phyloP scores from a whole-genome alignment of 805 yeast genomes.

The Candida tammaniensis region DNA sequence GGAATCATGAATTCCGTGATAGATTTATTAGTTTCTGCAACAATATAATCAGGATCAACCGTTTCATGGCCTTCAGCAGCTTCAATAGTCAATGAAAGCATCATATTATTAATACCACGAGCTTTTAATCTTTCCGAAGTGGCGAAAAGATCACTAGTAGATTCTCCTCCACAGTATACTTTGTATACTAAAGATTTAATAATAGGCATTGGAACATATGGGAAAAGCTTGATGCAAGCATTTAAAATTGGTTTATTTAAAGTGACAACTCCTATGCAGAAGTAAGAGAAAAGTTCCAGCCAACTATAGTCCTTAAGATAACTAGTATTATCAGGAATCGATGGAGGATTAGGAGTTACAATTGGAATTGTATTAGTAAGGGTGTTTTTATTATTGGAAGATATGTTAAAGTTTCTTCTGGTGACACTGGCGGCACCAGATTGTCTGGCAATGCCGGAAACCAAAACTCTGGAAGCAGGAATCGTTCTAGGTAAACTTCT shows the following conservation, averaged over 20 bases:
- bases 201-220: conserved; percentile 68
- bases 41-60: conserved; percentile 56
- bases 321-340: no score
- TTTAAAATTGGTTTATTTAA: conserved; percentile 60
- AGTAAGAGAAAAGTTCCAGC: conserved; percentile 59
- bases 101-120: conserved; percentile 88
- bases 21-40: conserved; percentile 62
- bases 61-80: conserved; percentile 76
- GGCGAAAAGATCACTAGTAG: conserved; percentile 59
- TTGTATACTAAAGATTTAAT: conserved; percentile 74
- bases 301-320: conserved; percentile 54
- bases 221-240: conserved; percentile 62
- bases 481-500: no score
- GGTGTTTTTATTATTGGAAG: no score
- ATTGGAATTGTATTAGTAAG: no score
- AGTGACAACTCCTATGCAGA: conserved; percentile 69
- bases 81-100: conserved; percentile 91
- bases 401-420: no score
- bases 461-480: no score
- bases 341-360: no score
- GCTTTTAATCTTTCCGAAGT: conserved; percentile 67
- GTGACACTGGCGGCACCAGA: no score
- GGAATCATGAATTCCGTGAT: conserved; percentile 68
- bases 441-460: no score
- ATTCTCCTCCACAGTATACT: conserved; percentile 89